Conservation (phyloP, 2,329 filamentous ascomycete genomes). For the Chrysosporium keratinophilum region DNA sequence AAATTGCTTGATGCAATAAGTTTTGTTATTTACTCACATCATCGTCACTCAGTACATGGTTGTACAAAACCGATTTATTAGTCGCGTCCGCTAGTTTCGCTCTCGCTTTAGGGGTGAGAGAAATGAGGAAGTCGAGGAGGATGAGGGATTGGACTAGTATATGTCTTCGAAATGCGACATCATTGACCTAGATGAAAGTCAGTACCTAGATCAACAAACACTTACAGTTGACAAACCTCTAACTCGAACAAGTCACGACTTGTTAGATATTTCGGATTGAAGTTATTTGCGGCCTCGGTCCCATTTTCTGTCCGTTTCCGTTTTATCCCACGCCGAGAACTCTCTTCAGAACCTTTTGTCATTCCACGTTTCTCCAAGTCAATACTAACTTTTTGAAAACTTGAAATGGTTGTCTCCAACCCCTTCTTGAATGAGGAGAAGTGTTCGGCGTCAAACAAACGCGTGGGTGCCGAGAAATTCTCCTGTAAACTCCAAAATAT, state of each 20-base stretch:
- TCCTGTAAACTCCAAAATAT: slow-evolving; percentile 90
- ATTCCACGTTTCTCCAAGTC: slow-evolving; percentile 57
- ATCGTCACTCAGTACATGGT: slow-evolving; percentile 66
- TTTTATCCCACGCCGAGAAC: slow-evolving; percentile 52
- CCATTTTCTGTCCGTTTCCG: slow-evolving; percentile 57
- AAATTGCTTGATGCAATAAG: slow-evolving; percentile 9
- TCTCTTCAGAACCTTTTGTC: slow-evolving; percentile 51
- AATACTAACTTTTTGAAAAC: slow-evolving; percentile 61
- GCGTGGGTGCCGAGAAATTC: slow-evolving; percentile 81
- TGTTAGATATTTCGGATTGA: slow-evolving; percentile 98
- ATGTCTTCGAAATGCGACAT: slow-evolving; percentile 86
- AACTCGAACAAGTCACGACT: slow-evolving; percentile 91
- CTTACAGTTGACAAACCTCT: slow-evolving; percentile 48
- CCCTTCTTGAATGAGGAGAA: slow-evolving; percentile 57
- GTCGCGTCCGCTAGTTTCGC: slow-evolving; percentile 61
- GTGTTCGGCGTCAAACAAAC: slow-evolving; percentile 60
- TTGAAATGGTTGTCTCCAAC: slow-evolving; percentile 53
- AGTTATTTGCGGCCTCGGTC: slow-evolving; percentile 58
- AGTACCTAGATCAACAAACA: neutral
- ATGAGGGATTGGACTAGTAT: slow-evolving; percentile 93
- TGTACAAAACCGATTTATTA: slow-evolving; percentile 84
- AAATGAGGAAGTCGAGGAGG: slow-evolving; percentile 88
- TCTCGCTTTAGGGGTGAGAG: slow-evolving; percentile 71
- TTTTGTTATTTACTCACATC: slow-evolving; percentile 48
- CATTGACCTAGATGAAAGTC: slow-evolving; percentile 56